Percentiles rank a stretch among this genome's conserved stretches.
phyloP scores from a whole-genome alignment of 2,329 filamentous ascomycete genomes.

The Aspergillus awamori region DNA sequence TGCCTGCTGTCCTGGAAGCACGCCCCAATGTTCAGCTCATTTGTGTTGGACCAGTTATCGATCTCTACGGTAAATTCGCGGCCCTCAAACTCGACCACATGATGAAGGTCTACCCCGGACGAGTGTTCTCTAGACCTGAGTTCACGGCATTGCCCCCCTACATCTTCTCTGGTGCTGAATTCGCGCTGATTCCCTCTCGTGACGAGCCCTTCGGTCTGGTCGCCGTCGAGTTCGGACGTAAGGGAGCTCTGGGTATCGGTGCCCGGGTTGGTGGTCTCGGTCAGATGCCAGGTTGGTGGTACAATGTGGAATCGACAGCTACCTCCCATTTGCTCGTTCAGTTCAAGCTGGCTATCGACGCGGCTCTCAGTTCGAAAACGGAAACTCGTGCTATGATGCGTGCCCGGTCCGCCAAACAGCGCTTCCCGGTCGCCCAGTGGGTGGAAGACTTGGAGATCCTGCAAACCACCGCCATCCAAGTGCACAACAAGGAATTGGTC shows the following conservation, averaged over 20 bases:
- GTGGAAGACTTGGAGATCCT: slow-evolving; percentile 64
- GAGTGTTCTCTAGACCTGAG: slow-evolving; percentile 67
- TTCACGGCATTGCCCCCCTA: slow-evolving; percentile 67
- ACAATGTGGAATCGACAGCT: slow-evolving; percentile 65
- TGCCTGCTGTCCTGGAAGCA: slow-evolving; percentile 65
- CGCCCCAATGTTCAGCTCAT: slow-evolving; percentile 63
- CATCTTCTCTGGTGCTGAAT: slow-evolving; percentile 68
- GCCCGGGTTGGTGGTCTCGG: slow-evolving; percentile 68
- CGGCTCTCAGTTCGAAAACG: slow-evolving; percentile 59
- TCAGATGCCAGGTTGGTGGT: slow-evolving; percentile 72
- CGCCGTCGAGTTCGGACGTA: slow-evolving; percentile 68
- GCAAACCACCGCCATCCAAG: slow-evolving; percentile 62
- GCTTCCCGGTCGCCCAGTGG: slow-evolving; percentile 70
- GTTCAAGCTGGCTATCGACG: slow-evolving; percentile 64
- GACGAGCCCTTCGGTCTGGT: slow-evolving; percentile 70
- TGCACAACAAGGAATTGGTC: slow-evolving; percentile 50
- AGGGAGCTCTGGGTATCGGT: slow-evolving; percentile 67
- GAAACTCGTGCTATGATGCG: slow-evolving; percentile 63
- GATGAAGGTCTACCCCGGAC: slow-evolving; percentile 65
- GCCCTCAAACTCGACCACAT: slow-evolving; percentile 64
- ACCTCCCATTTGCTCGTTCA: slow-evolving; percentile 65
- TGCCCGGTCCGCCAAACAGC: slow-evolving; percentile 64
- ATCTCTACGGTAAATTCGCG: slow-evolving; percentile 68
- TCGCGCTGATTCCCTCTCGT: slow-evolving; percentile 68
- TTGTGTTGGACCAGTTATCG: slow-evolving; percentile 65